Evolutionary conservation across 192 early-diverging fungal species (phyloP), one percentile per base, ranked within the genome.

Genomic region (Mortierella alpina): DNA sequence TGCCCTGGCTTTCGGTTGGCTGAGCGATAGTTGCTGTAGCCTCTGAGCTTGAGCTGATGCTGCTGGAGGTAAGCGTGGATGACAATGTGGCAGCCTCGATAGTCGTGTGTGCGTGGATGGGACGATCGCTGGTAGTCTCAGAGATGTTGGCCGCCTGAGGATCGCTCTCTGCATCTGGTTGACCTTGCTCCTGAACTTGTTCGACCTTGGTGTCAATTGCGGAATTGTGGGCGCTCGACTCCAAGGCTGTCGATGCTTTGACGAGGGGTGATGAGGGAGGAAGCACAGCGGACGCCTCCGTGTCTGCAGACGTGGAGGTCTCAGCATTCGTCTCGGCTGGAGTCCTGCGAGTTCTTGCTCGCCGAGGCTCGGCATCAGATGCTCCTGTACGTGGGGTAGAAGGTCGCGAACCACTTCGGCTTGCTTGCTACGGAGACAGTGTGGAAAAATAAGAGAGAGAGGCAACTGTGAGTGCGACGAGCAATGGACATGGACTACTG

Each of bases 321-420:
- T 70, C 75, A 18, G 60, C 6, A 7, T 41, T 64, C 17, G 63
- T 17, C 17, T 80, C 77, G 20, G 69, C 64, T 10, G 13, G 51
- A 8, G 70, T 56, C 41, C 77, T 46, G 50, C 70, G 50, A 8
- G 47, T 13, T 5, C 77, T 58, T 42, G 65, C 59, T 6, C 77
- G 69, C 8, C 77, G 68, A 60, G 70, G 70, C 23, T 80, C 77
- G 23, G 60, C 70, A 59, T 80, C 70, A 4, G 50, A 22, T 53
- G 56, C 50, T 68, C 52, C 52, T 14, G 61, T 39, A 12, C 75
- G 75, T 17, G 75, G 50, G 41, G 50, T 39, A 5, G 75, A 52
- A 31, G 75, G 54, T 13, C 75, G 52, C 7, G 64, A 23, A 57
- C 50, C 76, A 20, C 45, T 23, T n/a, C 77, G 69, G 53, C 46